Base-by-base conservation (phyloP, 345 rosid genomes). In the Psidium guajava region DNA sequence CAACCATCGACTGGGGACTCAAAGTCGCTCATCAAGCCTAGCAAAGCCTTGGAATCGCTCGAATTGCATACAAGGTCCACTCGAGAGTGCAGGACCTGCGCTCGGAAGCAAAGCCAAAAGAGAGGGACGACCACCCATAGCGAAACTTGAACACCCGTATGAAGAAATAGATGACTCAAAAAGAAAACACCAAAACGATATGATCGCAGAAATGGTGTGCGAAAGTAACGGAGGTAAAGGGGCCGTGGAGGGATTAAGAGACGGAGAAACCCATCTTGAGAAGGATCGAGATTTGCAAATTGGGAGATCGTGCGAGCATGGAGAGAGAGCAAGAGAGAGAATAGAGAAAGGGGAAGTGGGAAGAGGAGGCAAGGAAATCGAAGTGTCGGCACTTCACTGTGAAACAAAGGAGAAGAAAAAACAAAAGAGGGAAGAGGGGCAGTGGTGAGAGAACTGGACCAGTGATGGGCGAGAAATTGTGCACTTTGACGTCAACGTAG, bases 31-130 rank as follows among this genome's bases (percentile, higher is more conserved):
- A 84, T 59, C 86, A 95, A 92, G 84, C 82, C 92, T 51, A 22
- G 85, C 54, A 95, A 89, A 22, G 93, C 95, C 13, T n/a, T 86
- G 57, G 86, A 88, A 88, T 95, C 98, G 83, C 84, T 75, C 56
- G 85, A 52, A 84, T 90, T 85, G 90, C 96, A 95, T 9, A 90
- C 84, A 57, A 87, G 54, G 87, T 84, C 87, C 82, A 12, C 15
- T n/a, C 92, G 94, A 55, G 94, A 87, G 47, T 82, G 57, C 73
- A 91, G 80, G 11, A 81, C 44, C 44, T 22, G 88, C 85, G 88
- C 75, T 53, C 86, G 89, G 77, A 86, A 83, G 81, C 86, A 87
- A 44, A 93, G 85, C 56, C 87, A 88, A 83, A 85, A 73, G 81
- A 91, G 24, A 87, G 91, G 11, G 81, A 89, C 4, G 84, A 91